These are phyloP conservation scores for Juncus inflexus DNA, from an alignment of 176 grass and related monocot species.

Conservation along the genomic window DNA sequence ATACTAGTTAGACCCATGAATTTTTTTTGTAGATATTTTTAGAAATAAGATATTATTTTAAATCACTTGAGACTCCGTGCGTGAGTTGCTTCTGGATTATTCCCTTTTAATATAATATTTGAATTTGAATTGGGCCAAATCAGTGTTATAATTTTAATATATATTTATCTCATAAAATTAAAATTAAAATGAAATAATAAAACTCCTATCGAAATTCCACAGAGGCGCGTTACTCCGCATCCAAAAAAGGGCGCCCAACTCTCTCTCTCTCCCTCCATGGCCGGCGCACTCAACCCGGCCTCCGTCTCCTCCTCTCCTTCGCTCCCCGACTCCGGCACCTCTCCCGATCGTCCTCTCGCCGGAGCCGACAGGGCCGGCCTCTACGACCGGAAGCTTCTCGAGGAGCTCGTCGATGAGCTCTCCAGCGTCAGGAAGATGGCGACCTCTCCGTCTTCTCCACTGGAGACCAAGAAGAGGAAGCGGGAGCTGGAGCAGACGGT, in stretches of 20 bases:
- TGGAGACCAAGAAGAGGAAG: slow-evolving; percentile 10
- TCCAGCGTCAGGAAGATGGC: slow-evolving; percentile 9
- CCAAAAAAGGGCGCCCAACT: slow-evolving; percentile 30
- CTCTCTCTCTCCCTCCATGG: slow-evolving; percentile 28
- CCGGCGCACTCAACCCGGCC: slow-evolving; percentile 25
- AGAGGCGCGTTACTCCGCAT: slow-evolving; percentile 6
- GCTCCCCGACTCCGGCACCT: neutral
- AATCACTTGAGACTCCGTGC: too few relatives aligned
- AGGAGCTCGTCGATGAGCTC: slow-evolving; percentile 34
- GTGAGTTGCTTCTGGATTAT: too few relatives aligned
- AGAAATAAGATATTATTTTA: too few relatives aligned
- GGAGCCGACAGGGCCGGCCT: slow-evolving; percentile 15
- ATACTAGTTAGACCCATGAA: too few relatives aligned
- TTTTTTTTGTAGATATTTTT: too few relatives aligned
- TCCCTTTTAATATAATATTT: too few relatives aligned
- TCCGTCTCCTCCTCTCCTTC: slow-evolving; percentile 22
- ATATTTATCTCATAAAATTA: too few relatives aligned
- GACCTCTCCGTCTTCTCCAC: neutral
- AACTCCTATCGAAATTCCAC: neutral
- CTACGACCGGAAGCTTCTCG: slow-evolving; percentile 25
- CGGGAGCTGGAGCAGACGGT: slow-evolving; percentile 44
- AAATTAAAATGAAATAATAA: too few relatives aligned
- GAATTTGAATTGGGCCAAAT: too few relatives aligned
- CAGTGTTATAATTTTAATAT: too few relatives aligned
- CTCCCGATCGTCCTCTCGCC: slow-evolving; percentile 23